Percentiles rank a stretch among this genome's conserved stretches.
phyloP scores from a whole-genome alignment of 176 grass and related monocot genomes.

The Phoenix roebelenii region DNA sequence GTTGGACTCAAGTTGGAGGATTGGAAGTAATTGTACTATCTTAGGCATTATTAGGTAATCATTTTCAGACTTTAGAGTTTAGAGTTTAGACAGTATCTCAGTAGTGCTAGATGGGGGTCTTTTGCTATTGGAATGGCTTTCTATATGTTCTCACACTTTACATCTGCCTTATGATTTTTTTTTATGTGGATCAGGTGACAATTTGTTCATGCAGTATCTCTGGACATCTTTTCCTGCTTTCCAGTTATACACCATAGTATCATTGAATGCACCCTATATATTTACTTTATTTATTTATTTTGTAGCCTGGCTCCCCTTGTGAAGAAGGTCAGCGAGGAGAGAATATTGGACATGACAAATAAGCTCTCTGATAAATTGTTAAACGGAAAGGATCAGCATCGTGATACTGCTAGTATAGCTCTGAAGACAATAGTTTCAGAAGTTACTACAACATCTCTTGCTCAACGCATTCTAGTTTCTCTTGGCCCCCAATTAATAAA shows the following conservation, averaged over 20 bases:
- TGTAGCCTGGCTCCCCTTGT: slow-evolving; percentile 86
- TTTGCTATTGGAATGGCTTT: too few relatives aligned
- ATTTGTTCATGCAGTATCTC: too few relatives aligned
- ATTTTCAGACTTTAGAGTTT: too few relatives aligned
- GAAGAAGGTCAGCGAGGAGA: slow-evolving; percentile 87
- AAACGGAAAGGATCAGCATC: slow-evolving; percentile 94
- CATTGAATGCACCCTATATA: neutral
- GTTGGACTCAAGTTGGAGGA: too few relatives aligned
- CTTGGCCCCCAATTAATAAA: slow-evolving; percentile 72
- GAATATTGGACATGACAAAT: slow-evolving; percentile 78
- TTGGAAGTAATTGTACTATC: too few relatives aligned
- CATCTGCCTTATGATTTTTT: neutral
- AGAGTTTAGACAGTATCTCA: too few relatives aligned
- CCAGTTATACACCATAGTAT: neutral
- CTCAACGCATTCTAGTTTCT: slow-evolving; percentile 76
- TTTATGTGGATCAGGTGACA: neutral
- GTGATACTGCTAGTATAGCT: slow-evolving; percentile 96
- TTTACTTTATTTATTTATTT: neutral
- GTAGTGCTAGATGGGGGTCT: too few relatives aligned
- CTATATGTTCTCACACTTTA: too few relatives aligned
- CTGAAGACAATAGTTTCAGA: slow-evolving; percentile 88
- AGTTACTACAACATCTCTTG: slow-evolving; percentile 71
- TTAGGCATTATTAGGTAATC: too few relatives aligned
- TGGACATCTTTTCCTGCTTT: neutral
- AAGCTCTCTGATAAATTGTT: slow-evolving; percentile 94